Evolutionary conservation across 768 basidiomycete species (phyloP).

Genomic region (Podaxis sp.): DNA sequence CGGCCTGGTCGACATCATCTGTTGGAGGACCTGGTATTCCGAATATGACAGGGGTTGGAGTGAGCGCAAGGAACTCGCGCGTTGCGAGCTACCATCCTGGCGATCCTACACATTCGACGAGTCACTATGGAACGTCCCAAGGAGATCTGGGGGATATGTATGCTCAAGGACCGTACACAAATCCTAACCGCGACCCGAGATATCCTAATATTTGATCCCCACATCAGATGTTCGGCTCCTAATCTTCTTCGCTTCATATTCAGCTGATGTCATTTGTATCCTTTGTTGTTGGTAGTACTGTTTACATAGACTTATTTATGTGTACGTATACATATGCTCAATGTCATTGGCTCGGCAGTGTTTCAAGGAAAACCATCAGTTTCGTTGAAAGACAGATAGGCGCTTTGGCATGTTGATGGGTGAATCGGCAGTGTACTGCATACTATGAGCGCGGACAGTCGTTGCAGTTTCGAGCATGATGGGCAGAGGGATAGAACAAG

Average conservation of each 20-base stretch:
- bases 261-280: background rate
- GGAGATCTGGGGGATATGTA: conserved; percentile 2
- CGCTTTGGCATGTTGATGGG: too few relatives aligned
- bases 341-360: too few relatives aligned
- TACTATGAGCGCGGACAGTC: too few relatives aligned
- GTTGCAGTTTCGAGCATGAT: too few relatives aligned
- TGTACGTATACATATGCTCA: background rate
- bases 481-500: too few relatives aligned
- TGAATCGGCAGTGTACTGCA: too few relatives aligned
- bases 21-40: conserved; percentile 14
- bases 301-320: background rate
- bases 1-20: conserved; percentile 11
- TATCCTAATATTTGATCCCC: background rate
- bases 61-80: conserved; percentile 11
- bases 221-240: background rate
- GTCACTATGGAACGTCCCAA: conserved; percentile 6
- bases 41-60: conserved; percentile 15
- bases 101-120: conserved; percentile 1
- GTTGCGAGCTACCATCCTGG: conserved; percentile 5
- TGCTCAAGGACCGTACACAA: background rate
- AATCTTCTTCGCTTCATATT: background rate
- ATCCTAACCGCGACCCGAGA: background rate
- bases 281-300: background rate
- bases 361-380: too few relatives aligned
- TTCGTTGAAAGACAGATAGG: too few relatives aligned